Evolutionary conservation across 768 basidiomycete genomes (phyloP).

Genomic region (Candolleomyces aberdarensis): DNA sequence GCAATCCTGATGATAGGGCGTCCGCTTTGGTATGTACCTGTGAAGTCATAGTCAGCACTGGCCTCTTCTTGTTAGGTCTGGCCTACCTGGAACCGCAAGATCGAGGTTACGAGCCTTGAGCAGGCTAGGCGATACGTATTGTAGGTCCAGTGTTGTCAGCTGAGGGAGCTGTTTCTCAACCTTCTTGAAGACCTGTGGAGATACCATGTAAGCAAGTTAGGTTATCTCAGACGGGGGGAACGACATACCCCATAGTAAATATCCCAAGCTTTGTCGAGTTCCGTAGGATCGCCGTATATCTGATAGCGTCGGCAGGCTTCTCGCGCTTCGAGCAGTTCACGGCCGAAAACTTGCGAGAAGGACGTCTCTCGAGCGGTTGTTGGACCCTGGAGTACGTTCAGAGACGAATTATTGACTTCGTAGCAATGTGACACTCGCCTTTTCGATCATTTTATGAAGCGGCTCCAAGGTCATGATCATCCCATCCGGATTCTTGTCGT

Average conservation of each 20-base stretch:
- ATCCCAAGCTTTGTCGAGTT: slow-evolving; percentile 98
- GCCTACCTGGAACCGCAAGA: slow-evolving; percentile 89
- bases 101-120: slow-evolving; percentile 87
- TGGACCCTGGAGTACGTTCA: slow-evolving; percentile 61
- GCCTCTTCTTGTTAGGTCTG: not conserved
- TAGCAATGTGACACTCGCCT: slow-evolving; percentile 43
- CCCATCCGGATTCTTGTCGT: slow-evolving; percentile 93
- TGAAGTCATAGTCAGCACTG: not conserved
- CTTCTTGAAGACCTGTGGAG: slow-evolving; percentile 83
- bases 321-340: slow-evolving; percentile 88
- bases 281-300: slow-evolving; percentile 79
- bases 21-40: slow-evolving; percentile 91
- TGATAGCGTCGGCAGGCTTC: slow-evolving; percentile 88
- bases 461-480: slow-evolving; percentile 95
- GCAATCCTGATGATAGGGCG: slow-evolving; percentile 77
- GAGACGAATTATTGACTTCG: not conserved
- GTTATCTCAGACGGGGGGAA: not conserved
- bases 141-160: slow-evolving; percentile 86
- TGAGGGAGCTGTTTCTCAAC: slow-evolving; percentile 92
- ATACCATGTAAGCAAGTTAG: not conserved
- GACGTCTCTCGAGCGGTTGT: slow-evolving; percentile 93
- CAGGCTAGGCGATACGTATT: slow-evolving; percentile 94
- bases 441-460: slow-evolving; percentile 88
- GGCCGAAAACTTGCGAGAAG: slow-evolving; percentile 90
- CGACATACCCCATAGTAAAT: slow-evolving; percentile 88